These are phyloP conservation scores for Pseudogymnoascus sp. DNA, from an alignment of 2,329 filamentous ascomycete species.

Conservation along the genomic window DNA sequence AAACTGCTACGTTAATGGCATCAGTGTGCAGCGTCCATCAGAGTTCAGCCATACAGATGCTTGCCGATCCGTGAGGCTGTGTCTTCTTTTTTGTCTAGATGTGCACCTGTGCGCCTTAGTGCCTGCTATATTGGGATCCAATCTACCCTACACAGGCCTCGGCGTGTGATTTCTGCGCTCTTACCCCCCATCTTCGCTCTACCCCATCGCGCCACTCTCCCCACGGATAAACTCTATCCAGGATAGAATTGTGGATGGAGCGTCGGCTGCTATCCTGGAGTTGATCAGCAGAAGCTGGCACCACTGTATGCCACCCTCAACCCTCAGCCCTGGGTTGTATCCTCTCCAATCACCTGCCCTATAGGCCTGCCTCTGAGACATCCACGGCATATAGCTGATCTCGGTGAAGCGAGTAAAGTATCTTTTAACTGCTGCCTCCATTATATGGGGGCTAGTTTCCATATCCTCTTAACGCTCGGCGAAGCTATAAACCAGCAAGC, in stretches of 20 bases:
- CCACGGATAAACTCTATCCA: neutral
- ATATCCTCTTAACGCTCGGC: neutral
- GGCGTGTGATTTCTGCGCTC: constrained; percentile 1
- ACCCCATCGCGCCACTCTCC: neutral
- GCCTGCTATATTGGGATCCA: neutral
- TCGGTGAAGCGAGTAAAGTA: neutral
- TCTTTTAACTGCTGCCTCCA: neutral
- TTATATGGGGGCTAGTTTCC: neutral
- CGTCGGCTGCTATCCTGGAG: neutral
- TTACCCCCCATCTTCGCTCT: neutral
- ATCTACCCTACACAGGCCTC: neutral
- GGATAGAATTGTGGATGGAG: neutral
- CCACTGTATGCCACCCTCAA: neutral
- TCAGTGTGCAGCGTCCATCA: neutral
- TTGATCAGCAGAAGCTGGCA: neutral
- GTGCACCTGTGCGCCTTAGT: neutral
- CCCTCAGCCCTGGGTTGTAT: neutral
- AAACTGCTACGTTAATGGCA: neutral
- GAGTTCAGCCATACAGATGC: neutral
- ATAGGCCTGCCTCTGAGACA: neutral
- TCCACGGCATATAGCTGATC: neutral
- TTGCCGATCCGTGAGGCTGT: neutral
- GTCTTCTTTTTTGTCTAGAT: neutral
- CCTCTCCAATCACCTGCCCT: neutral
- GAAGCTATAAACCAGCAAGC: neutral